Percentiles rank a stretch among this genome's conserved stretches.
phyloP scores from a whole-genome alignment of 1,284 basidiomycete species.

The Ganoderma lingzhi region DNA sequence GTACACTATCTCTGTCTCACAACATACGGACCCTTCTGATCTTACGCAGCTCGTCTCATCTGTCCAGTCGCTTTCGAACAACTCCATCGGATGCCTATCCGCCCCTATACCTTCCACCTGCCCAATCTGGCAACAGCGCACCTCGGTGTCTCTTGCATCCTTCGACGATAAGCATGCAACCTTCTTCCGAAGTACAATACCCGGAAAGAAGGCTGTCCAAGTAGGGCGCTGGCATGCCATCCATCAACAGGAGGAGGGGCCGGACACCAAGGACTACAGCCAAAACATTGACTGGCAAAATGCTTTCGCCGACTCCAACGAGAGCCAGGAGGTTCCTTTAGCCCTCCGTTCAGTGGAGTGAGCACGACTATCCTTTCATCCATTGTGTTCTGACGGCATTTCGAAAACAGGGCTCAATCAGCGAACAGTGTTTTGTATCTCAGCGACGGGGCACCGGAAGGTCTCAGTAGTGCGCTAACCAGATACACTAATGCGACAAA shows the following conservation, averaged over 20 bases:
- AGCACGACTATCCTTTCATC: constrained; percentile 24
- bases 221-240: constrained; percentile 76
- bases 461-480: constrained; percentile 59
- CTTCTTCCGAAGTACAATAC: constrained; percentile 66
- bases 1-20: constrained; percentile 52
- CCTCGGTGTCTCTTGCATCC: constrained; percentile 61
- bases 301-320: constrained; percentile 51
- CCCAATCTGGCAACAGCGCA: constrained; percentile 33
- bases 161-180: constrained; percentile 50
- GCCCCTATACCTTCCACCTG: constrained; percentile 47
- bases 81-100: constrained; percentile 68
- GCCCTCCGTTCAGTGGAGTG: constrained; percentile 49
- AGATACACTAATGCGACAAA: constrained; percentile 59
- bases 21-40: constrained; percentile 40
- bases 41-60: constrained; percentile 54
- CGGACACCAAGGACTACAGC: constrained; percentile 20
- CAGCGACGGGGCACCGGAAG: constrained; percentile 70
- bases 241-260: constrained; percentile 35
- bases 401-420: constrained; percentile 44
- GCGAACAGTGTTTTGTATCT: constrained; percentile 66
- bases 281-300: constrained; percentile 56
- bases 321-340: constrained; percentile 43
- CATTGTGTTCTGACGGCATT: neutral
- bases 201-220: constrained; percentile 61
- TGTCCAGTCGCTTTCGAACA: constrained; percentile 49